Base-by-base conservation (phyloP, 176 grass and related monocot species). In the Chloris gayana region DNA sequence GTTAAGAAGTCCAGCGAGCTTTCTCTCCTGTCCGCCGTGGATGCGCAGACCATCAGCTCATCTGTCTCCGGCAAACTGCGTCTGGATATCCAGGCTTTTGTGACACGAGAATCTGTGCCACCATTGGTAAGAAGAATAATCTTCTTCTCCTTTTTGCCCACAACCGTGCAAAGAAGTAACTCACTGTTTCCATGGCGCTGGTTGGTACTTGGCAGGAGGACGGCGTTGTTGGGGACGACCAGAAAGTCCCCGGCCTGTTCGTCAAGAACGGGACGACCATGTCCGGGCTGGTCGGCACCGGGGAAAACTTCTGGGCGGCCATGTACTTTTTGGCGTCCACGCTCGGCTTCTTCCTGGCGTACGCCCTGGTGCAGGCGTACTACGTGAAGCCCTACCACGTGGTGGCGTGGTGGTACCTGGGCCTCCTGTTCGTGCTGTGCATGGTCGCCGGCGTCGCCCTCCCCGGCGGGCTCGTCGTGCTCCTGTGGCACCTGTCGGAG, bases 261-360 rank as follows among this genome's bases (percentile, higher is more conserved):
- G 82, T 88, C 50, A 93, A 87, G 76, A 93, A 89, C 62, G 90
- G 88, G 33, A 79, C 75, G 31, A 72, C 49, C 73, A 91, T 98
- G 86, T 95, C 95, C 12, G 85, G 88, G 29, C 88, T 98, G 63
- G 96, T 98, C 6, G 96, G 96, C 79, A 98, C 96, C 2, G 96
- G 96, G 30, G 78, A 95, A 75, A 93, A 89, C 69, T 72, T 95
- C 71, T 98, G 92, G 84, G 90, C 84, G 33, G 88, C 77, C 83
- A 80, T 82, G 76, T 98, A 98, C 80, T 86, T 95, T 74, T 12
- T 85, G 13, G 76, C 84, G 53, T 95, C 96, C 50, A 95, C 90
- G 41, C 75, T 98, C 21, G 92, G 96, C 26, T 86, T 89, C 84
- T 34, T 98, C 71, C 44, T 87, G 63, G 74, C 89, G 57, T 93